A percentile compares a stretch with the other conserved stretches of the same genome.
Conservation (phyloP, 164 flowering plant genomes). For the Hamamelis virginiana region DNA sequence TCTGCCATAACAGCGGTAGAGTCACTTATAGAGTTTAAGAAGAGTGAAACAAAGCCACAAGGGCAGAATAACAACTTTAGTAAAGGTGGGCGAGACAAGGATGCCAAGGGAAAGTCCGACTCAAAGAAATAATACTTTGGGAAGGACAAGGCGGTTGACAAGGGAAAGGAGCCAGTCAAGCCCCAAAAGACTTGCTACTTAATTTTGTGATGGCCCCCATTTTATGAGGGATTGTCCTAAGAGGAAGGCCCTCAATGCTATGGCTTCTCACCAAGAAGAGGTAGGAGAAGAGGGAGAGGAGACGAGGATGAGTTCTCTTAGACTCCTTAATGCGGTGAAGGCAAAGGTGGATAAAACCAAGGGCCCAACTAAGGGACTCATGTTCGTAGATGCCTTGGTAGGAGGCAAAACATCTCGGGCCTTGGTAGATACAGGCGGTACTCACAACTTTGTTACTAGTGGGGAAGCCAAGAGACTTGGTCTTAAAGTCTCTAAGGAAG, state of each 20-base stretch:
- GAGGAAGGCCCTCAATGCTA: background rate
- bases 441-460: background rate
- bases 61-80: background rate
- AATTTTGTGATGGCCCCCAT: background rate
- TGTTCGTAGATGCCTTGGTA: background rate
- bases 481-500: background rate
- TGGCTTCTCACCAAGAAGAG: background rate
- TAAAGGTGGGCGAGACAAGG: background rate
- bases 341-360: background rate
- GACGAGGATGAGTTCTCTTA: background rate
- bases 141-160: background rate
- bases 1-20: background rate
- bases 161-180: background rate
- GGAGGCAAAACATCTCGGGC: background rate
- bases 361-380: background rate
- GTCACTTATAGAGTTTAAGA: background rate
- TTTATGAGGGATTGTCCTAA: background rate
- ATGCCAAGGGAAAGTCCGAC: background rate
- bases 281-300: background rate
- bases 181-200: background rate
- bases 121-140: too few species aligned
- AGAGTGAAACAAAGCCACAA: background rate
- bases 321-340: background rate
- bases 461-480: background rate
- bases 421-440: background rate